Evolutionary conservation across 108 stramenopile genomes (phyloP).

Genomic region (Parietichytrium sp.): DNA sequence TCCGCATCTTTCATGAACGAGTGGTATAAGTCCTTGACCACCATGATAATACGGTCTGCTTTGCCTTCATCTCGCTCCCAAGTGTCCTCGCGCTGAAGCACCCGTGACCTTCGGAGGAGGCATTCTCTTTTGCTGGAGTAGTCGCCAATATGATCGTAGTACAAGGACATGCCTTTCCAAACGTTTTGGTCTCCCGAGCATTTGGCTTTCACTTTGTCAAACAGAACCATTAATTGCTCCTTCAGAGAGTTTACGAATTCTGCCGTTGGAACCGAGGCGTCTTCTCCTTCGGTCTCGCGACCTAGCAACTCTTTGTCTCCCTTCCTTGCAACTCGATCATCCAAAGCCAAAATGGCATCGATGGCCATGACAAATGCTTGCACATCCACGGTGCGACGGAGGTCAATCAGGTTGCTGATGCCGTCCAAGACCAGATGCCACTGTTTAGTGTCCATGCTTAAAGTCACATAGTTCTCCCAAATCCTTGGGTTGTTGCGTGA

Average conservation of each 20-base stretch:
- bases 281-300: neutral
- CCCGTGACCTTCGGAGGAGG: neutral
- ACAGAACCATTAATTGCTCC: neutral
- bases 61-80: slow-evolving; percentile 17
- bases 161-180: slow-evolving; percentile 18
- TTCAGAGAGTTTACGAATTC: neutral
- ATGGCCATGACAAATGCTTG: neutral
- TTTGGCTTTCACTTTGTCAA: slow-evolving; percentile 24
- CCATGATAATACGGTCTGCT: slow-evolving; percentile 22
- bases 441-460: neutral
- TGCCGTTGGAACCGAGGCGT: neutral
- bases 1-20: neutral
- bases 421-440: slow-evolving; percentile 15
- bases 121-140: neutral
- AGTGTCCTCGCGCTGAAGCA: neutral
- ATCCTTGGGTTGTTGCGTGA: slow-evolving; percentile 35
- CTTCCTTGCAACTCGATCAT: no score
- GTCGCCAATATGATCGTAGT: neutral
- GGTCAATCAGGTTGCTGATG: slow-evolving; percentile 24
- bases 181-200: slow-evolving; percentile 18
- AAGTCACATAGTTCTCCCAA: slow-evolving; percentile 38
- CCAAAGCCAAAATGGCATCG: neutral
- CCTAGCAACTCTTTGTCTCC: no score
- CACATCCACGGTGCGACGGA: slow-evolving; percentile 3
- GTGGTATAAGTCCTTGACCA: neutral